Base-by-base conservation (phyloP, 148 eudicot species). In the Persicaria tinctoria region DNA sequence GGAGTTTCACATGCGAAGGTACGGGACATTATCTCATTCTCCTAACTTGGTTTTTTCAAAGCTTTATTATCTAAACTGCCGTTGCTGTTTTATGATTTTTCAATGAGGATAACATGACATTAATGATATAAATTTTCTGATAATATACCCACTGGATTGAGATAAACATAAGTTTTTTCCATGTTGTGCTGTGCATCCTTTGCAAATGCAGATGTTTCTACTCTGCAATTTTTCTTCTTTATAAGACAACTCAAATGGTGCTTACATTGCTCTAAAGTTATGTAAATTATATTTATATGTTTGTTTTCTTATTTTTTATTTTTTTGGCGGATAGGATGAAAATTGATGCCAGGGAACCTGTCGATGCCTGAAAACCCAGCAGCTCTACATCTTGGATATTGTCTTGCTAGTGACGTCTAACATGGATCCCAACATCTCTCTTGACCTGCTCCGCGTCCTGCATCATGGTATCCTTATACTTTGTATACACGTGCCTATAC, bases 1-100 rank as follows among this genome's bases (percentile, higher is more conserved):
- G 76, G 68, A 53, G 79, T 55, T 76, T 46, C 78, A 16, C 59
- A 12, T 70, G 73, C 81, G 56, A 76, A 84, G 91, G 91, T 88
- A 53, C 49, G 85, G 78, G 68, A 7, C 57, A 27, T 72, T 54
- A 66, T 66, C n/a, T 38, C 70, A 66, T 57, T 57, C 63, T 57
- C 2, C 38, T 57, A 57, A 17, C 63, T 57, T 57, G 8, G 53
- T 50, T 50, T 64, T 13, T 64, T 12, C 46, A 38, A 11, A 11
- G 6, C 47, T 2, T 20, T 63, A 32, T 63, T 27, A 7, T 0
- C 46, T 63, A 27, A 32, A 12, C 0, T 55, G 69, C 16, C n/a
- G 0, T 38, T 12, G 10, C 1, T 38, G 0, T 63, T 27, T 38
- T 17, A 12, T 64, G 69, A 38, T 12, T 64, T 14, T 64, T 8